Percentiles rank a stretch among this genome's conserved stretches.
Evolutionary conservation across 2,329 filamentous ascomycete genomes (phyloP).

Genomic region (Ceratocystis variospora): DNA sequence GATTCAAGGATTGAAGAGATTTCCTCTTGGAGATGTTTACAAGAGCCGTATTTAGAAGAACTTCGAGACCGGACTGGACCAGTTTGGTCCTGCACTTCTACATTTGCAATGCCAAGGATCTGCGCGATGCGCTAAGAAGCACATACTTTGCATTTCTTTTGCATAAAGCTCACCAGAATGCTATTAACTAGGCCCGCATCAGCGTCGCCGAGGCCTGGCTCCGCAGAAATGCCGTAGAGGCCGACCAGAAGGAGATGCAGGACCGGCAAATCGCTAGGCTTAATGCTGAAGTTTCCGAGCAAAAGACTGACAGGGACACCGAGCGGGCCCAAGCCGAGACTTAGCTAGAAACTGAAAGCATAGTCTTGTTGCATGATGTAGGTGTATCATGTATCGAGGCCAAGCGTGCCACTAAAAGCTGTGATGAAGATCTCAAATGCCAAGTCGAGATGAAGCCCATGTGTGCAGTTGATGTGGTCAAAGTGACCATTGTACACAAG

Average conservation of each 20-base stretch:
- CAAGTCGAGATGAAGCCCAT: slow-evolving; percentile 69
- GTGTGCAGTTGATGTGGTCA: slow-evolving; percentile 62
- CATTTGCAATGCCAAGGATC: slow-evolving; percentile 67
- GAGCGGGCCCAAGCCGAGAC: slow-evolving; percentile 70
- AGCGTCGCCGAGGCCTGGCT: slow-evolving; percentile 47
- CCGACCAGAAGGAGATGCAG: slow-evolving; percentile 62
- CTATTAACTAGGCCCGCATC: slow-evolving; percentile 57
- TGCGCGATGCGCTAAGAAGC: slow-evolving; percentile 69
- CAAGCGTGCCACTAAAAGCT: slow-evolving; percentile 55
- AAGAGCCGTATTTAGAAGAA: slow-evolving; percentile 62
- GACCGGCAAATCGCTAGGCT: slow-evolving; percentile 83
- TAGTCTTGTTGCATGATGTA: slow-evolving; percentile 57
- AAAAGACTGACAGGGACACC: slow-evolving; percentile 71
- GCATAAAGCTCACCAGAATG: slow-evolving; percentile 73
- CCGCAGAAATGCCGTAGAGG: slow-evolving; percentile 60
- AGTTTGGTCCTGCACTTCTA: slow-evolving; percentile 66
- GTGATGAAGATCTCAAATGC: slow-evolving; percentile 67
- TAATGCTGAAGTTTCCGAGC: slow-evolving; percentile 68
- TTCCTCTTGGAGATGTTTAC: slow-evolving; percentile 62
- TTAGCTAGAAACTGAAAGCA: slow-evolving; percentile 57
- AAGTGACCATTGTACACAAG: slow-evolving; percentile 57
- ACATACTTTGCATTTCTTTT: slow-evolving; percentile 73
- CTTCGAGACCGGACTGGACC: slow-evolving; percentile 63
- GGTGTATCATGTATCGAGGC: slow-evolving; percentile 65
- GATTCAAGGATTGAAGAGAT: slow-evolving; percentile 97